Percentiles rank a stretch among this genome's conserved stretches.
These are phyloP conservation scores for Ceratobasidium sp. DNA, from an alignment of 1,284 basidiomycete species.

Conservation along the genomic window DNA sequence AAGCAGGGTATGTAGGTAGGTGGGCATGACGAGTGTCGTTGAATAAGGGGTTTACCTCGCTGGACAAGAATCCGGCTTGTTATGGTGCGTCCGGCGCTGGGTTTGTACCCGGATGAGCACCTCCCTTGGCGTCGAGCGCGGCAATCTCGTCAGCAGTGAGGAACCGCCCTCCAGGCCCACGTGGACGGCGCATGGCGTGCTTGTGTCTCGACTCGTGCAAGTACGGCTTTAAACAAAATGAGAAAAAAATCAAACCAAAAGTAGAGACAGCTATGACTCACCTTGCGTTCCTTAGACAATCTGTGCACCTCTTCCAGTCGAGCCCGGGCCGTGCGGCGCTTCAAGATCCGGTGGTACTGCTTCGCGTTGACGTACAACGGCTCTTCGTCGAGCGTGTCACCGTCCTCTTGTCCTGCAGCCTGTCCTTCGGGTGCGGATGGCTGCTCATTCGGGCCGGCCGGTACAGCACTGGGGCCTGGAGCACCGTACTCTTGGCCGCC, in stretches of 20 bases:
- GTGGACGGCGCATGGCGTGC: conserved; percentile 96
- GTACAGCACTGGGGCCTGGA: neutral
- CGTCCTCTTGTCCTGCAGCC: conserved; percentile 20
- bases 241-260: neutral
- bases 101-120: conserved; percentile 35
- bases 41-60: too few relatives aligned
- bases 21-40: neutral
- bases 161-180: conserved; percentile 97
- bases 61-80: neutral
- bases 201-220: conserved; percentile 97
- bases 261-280: conserved; percentile 57
- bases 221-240: conserved; percentile 78
- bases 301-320: conserved; percentile 93
- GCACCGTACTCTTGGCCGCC: conserved; percentile 1
- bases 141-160: conserved; percentile 95
- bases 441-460: neutral
- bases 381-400: conserved; percentile 80
- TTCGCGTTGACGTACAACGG: conserved; percentile 98
- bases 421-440: neutral
- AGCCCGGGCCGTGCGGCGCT: conserved; percentile 88
- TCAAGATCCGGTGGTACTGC: conserved; percentile 96
- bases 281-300: conserved; percentile 92
- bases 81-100: conserved; percentile 13
- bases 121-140: conserved; percentile 69
- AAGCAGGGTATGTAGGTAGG: neutral